Base-by-base conservation (phyloP, 1,284 basidiomycete species). In the Boletellus sp. region DNA sequence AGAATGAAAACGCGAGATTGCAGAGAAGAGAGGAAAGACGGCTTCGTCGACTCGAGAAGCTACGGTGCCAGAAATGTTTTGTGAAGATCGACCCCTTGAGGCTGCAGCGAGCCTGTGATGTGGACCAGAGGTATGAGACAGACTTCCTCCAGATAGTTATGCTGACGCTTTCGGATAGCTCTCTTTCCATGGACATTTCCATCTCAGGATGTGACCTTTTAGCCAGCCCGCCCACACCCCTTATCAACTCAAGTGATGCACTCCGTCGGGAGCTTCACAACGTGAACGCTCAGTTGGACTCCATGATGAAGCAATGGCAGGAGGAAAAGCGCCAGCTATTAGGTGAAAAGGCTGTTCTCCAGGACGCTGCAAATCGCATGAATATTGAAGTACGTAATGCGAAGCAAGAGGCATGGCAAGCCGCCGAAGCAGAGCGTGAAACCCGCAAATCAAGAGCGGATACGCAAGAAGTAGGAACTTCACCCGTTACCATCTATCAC, bases 301-400 rank as follows among this genome's bases (percentile, higher is more conserved):
- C 67, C 20, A 77, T 89, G 71, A 83, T 78, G 67, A 71, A 69
- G 23, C 70, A 79, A 54, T 87, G 86, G 84, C 73, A 78, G n/a
- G 71, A 76, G 9, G 85, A 89, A 59, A 78, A 74, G 58, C 69
- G 68, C 29, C 69, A 73, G 45, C 69, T 88, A 8, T 59, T 84
- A 22, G 83, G 78, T 37, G 84, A 90, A 60, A 87, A 84, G 44
- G 82, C 77, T 8, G 74, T 77, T 23, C 73, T 90, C 21, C 80
- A 85, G 57, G 80, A 87, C 53, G 76, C 81, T 4, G 73, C 86
- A 0, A 78, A 76, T 48, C 77, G 79, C 9, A 71, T 90, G 54
- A 82, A 84, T 54, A 63, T 62, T 5, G 74, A 88, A 56, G 69
- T 85, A 9, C 78, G 73, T 23, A 73, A 68, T 35, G 77, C 74